Evolutionary conservation across 129 eudicot species (phyloP).

Genomic region (Pittosporum tobira): DNA sequence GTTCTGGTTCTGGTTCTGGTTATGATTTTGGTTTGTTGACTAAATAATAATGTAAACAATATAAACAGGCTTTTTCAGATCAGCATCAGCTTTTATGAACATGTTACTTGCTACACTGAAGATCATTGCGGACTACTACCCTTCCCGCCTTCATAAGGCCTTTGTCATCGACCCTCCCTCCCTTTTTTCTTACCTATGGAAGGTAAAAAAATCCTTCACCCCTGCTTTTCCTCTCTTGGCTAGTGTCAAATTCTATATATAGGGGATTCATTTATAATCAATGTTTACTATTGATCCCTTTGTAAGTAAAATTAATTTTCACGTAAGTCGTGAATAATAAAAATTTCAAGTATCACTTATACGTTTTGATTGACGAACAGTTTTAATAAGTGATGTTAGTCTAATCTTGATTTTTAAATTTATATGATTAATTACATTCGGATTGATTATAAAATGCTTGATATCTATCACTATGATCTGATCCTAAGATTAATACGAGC

Average conservation of each 20-base stretch:
- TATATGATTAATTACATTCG: no score
- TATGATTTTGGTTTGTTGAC: not conserved
- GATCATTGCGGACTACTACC: conserved; percentile 71
- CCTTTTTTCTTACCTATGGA: conserved; percentile 89
- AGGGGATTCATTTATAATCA: no score
- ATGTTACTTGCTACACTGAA: conserved; percentile 66
- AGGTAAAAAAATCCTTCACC: conserved; percentile 31
- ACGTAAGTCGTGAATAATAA: no score
- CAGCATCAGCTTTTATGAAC: conserved; percentile 94
- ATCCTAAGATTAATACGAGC: not conserved
- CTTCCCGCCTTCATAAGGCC: conserved; percentile 72
- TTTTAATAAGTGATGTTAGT: not conserved
- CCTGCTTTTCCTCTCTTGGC: not conserved
- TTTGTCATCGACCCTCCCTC: conserved; percentile 96
- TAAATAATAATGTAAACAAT: not conserved
- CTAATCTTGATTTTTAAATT: not conserved
- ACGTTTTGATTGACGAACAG: not conserved
- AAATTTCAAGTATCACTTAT: no score
- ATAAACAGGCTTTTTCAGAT: conserved; percentile 81
- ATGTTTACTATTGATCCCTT: no score
- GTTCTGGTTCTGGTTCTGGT: no score
- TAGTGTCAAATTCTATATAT: not conserved
- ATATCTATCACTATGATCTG: not conserved
- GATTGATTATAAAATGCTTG: no score
- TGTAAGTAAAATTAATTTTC: no score